Evolutionary conservation across 2,329 filamentous ascomycete species (phyloP).

Genomic region (Fusarium stilboides): DNA sequence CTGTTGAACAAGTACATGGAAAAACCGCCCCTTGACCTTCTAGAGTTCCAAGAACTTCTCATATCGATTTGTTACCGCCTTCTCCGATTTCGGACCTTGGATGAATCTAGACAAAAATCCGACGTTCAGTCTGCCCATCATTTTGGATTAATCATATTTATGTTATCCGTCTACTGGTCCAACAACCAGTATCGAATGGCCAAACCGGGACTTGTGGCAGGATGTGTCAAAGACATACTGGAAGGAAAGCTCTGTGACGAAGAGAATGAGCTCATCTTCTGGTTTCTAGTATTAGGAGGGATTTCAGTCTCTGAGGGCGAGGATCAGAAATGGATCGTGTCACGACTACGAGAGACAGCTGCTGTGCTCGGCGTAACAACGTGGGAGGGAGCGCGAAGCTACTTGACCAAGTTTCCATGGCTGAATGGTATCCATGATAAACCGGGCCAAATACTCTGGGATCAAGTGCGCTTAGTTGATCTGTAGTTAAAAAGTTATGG

Average conservation of each 20-base stretch:
- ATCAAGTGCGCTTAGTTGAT: neutral
- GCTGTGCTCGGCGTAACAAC: neutral
- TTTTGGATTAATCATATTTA: neutral
- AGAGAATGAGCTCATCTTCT: neutral
- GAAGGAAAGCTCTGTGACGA: rapidly evolving
- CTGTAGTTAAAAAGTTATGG: neutral
- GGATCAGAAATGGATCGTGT: neutral
- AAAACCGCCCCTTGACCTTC: neutral
- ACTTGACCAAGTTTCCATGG: neutral
- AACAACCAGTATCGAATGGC: neutral
- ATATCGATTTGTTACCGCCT: constrained; percentile 7
- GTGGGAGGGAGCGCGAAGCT: neutral
- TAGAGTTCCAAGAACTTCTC: constrained; percentile 14
- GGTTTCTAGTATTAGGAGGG: constrained; percentile 2
- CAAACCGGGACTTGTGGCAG: neutral
- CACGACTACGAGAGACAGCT: neutral
- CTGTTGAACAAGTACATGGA: constrained; percentile 8
- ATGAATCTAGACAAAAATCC: rapidly evolving
- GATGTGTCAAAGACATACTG: neutral
- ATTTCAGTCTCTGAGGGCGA: neutral
- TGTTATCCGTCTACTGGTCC: constrained; percentile 12
- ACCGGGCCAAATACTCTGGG: constrained; percentile 1
- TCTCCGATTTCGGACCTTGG: neutral
- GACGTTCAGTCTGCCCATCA: neutral
- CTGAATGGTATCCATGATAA: neutral